Evolutionary conservation across 495 filamentous ascomycete genomes (phyloP).

Genomic region (Aspergillus affinis): DNA sequence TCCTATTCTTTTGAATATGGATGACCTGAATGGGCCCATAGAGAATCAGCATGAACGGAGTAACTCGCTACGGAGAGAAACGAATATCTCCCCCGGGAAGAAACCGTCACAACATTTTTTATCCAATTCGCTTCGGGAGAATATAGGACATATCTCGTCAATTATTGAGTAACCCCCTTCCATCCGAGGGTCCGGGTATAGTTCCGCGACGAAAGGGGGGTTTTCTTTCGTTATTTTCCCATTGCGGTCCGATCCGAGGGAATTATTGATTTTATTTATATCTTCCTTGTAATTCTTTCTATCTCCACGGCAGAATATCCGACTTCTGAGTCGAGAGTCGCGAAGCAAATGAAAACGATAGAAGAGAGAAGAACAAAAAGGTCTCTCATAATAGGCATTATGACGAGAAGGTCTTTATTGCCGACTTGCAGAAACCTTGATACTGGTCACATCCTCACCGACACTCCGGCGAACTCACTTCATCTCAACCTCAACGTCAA

Average conservation of each 20-base stretch:
- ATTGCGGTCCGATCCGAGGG: slow-evolving; percentile 7
- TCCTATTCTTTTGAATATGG: no score
- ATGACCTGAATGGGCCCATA: no score
- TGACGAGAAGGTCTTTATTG: background rate
- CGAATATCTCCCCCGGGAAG: background rate
- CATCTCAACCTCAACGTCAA: background rate
- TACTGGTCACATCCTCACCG: slow-evolving; percentile 20
- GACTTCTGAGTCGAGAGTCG: background rate
- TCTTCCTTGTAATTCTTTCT: background rate
- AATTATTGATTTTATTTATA: background rate
- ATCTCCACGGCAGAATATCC: no score
- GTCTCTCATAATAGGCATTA: background rate
- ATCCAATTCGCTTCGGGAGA: background rate
- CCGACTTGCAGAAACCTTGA: background rate
- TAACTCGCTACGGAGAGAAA: background rate
- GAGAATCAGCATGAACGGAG: no score
- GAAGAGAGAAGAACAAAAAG: background rate
- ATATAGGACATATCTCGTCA: background rate
- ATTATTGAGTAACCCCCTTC: slow-evolving; percentile 10
- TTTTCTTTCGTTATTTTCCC: background rate
- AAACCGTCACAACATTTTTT: background rate
- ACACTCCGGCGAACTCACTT: slow-evolving; percentile 9
- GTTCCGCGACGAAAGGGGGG: background rate
- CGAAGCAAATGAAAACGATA: no score
- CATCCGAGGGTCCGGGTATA: background rate